Base-by-base conservation (phyloP, 768 basidiomycete species). In the Boletus subparvulus region DNA sequence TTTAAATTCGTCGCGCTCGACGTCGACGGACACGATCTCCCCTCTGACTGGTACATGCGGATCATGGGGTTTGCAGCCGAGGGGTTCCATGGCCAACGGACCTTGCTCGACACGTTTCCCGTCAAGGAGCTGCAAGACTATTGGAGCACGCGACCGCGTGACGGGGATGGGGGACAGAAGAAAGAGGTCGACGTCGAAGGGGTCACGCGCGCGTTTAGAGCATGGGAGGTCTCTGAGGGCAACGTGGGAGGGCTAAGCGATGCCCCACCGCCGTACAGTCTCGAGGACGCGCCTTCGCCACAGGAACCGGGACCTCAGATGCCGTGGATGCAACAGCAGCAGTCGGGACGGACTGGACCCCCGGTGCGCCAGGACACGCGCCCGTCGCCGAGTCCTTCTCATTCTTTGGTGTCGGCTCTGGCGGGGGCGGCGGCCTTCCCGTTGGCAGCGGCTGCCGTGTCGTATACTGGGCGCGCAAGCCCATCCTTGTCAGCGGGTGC, bases 31-130 rank as follows among this genome's bases (percentile, higher is more conserved):
- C 80, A 84, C 61, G 86, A 88, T 59, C 68, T 92, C 17, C 90
- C 90, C 2, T 74, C 86, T 28, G 92, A 94, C 73, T 94, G 92
- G 91, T 90, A 88, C 67, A 89, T 90, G 87, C 82, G 90, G 21
- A 83, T 91, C 50, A 82, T 80, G 63, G 88, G 89, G 16, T 83
- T 88, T 61, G 86, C 85, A 3, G 86, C 80, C 0, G 87, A 90
- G 70, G 81, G 76, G 28, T 73, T 91, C 32, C 83, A 84, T 14
- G 78, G 82, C 40, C 87, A 87, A 61, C 82, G 84, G n/a, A 73
- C 74, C 41, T 74, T 90, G 9, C 75, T 75, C 39, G 86, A 87
- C 48, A 78, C 81, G 1, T 85, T 90, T 57, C 87, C 88, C 0
- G 71, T 77, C 33, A 88, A 90, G 56, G 88, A 90, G 61, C 67